Conservation (phyloP, 2,329 filamentous ascomycete species). For the Curvularia eragrostidis region DNA sequence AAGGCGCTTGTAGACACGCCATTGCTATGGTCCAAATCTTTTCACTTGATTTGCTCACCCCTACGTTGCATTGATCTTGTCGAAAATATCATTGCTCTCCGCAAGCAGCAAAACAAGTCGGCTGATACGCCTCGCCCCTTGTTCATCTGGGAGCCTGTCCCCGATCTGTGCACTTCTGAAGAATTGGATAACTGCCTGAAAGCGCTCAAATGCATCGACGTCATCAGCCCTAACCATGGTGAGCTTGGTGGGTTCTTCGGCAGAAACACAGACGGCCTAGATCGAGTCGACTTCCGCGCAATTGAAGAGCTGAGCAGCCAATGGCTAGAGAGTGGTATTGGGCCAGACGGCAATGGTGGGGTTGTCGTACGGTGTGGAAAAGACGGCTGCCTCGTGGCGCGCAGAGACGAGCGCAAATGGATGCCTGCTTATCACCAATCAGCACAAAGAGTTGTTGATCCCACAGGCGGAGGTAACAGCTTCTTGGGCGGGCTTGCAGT, state of each 20-base stretch:
- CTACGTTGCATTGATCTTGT: constrained; percentile 78
- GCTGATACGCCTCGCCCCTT: constrained; percentile 59
- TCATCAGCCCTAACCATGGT: constrained; percentile 80
- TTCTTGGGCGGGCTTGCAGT: constrained; percentile 73
- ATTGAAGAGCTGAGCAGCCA: constrained; percentile 52
- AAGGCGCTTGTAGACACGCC: constrained; percentile 67
- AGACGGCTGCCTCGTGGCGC: constrained; percentile 68
- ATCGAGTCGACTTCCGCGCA: constrained; percentile 46
- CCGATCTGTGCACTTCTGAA: constrained; percentile 80
- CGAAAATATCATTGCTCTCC: constrained; percentile 67
- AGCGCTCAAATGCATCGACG: constrained; percentile 62
- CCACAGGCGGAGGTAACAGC: constrained; percentile 91
- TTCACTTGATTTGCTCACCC: constrained; percentile 88
- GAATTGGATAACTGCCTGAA: constrained; percentile 61
- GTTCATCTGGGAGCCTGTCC: constrained; percentile 95
- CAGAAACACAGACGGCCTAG: constrained; percentile 40
- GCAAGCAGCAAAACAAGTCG: constrained; percentile 46
- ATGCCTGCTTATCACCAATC: constrained; percentile 75
- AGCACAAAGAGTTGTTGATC: constrained; percentile 74
- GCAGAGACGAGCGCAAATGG: constrained; percentile 62
- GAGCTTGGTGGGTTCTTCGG: constrained; percentile 90
- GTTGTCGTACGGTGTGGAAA: constrained; percentile 75
- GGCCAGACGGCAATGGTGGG: constrained; percentile 53
- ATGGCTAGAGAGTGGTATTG: constrained; percentile 49
- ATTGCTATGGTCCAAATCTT: constrained; percentile 75